Evolutionary conservation across 2,329 filamentous ascomycete genomes (phyloP).

Genomic region (Cladosporium cucumerinum): DNA sequence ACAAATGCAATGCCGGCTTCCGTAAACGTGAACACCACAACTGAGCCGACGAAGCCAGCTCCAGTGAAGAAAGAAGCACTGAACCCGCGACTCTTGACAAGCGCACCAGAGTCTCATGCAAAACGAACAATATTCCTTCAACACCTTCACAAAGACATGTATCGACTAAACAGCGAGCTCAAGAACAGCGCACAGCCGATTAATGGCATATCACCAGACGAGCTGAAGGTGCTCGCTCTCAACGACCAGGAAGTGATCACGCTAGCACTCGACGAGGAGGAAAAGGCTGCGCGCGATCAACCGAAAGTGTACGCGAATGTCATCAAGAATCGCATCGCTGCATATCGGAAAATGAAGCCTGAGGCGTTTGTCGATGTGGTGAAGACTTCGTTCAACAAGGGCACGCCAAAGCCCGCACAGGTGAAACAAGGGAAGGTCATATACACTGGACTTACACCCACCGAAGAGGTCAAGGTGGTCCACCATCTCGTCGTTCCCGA

Average conservation of each 20-base stretch:
- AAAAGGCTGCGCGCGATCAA: constrained; percentile 66
- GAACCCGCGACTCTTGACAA: constrained; percentile 63
- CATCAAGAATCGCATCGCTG: constrained; percentile 75
- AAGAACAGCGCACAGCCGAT: constrained; percentile 48
- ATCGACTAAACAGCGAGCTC: constrained; percentile 62
- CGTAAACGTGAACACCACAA: neutral
- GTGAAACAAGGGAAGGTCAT: constrained; percentile 43
- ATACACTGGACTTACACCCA: constrained; percentile 64
- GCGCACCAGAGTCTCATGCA: constrained; percentile 41
- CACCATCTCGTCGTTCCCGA: constrained; percentile 57
- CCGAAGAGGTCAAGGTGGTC: constrained; percentile 58
- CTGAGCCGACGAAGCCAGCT: neutral
- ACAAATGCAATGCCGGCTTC: constrained; percentile 4
- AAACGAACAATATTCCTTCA: constrained; percentile 46
- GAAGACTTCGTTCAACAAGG: constrained; percentile 23
- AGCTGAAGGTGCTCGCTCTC: constrained; percentile 47
- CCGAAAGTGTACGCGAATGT: constrained; percentile 74
- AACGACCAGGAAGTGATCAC: constrained; percentile 65
- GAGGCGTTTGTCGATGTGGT: constrained; percentile 61
- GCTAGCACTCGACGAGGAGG: constrained; percentile 72
- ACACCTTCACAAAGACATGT: constrained; percentile 62
- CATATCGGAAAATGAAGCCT: constrained; percentile 70
- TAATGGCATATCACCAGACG: constrained; percentile 37
- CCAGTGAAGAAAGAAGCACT: constrained; percentile 39
- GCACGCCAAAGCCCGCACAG: constrained; percentile 25